Evolutionary conservation across 805 yeast genomes (phyloP), one percentile per base, ranked within the genome.

Genomic region (Starmerella apis): DNA sequence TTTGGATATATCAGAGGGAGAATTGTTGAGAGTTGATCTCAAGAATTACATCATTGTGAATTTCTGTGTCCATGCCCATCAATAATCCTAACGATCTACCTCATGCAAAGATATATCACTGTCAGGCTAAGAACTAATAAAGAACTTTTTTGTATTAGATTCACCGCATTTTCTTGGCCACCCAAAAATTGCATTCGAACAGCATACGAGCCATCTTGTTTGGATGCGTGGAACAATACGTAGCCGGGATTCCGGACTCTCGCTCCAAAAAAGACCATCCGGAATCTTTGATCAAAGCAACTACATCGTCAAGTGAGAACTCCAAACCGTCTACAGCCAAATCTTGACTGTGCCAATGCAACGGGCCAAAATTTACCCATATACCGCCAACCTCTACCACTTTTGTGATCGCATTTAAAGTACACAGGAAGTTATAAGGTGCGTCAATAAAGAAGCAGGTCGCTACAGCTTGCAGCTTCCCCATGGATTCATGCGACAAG

Each of bases 401-500:
- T 11, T 63, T 56, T 53, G 77, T 76, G 25, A 86, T 77, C 0
- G 80, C 66, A 45, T 79, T 81, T 47, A 90, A 63, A 59, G 90
- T 87, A 38, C 80, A 81, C 56, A 86, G 71, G 48, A 86, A 63
- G 60, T 88, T 83, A 55, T 84, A 90, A 0, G 96, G 94, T 0
- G 96, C 88, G 64, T 88, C 97, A 23, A 88, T 70, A 66, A 90
- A 90, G 62, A 85, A 88, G 6, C 80, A 85, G 0, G 73, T 65
- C 9, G 64, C 66, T 4, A 65, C 50, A 1, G 68, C 74, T 42
- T 75, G 72, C 32, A 54, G 56, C 9, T 47, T 36, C 1, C 43
- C 53, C 9, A 19, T 50, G 6, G 59, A 50, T 2, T 72, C 61
- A 0, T 81, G 79, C 0, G 85, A 84, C 61, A 80, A 81, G 16